A percentile compares a stretch with the other conserved stretches of the same genome.
These are phyloP conservation scores for Mortierella alpina DNA, from an alignment of 192 early-diverging fungal species.

Conservation along the genomic window DNA sequence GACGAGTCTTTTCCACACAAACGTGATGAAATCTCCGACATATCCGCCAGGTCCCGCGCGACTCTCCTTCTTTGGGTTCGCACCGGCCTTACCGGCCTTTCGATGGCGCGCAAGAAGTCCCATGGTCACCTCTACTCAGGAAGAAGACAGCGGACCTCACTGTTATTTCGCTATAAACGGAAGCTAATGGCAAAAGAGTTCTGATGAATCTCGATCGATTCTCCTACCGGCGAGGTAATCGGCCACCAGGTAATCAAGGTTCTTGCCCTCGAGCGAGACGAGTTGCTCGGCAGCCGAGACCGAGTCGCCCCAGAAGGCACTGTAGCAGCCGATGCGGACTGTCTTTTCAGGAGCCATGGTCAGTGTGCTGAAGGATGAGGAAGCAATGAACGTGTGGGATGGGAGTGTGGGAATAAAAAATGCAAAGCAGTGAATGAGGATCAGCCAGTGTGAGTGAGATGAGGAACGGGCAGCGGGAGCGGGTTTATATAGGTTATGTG, in stretches of 20 bases:
- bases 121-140: slow-evolving; percentile 71
- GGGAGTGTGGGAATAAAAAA: neutral
- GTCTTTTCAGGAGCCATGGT: slow-evolving; percentile 24
- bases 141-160: neutral
- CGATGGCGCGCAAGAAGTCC: slow-evolving; percentile 71
- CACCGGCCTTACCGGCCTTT: slow-evolving; percentile 45
- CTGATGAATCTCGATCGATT: neutral
- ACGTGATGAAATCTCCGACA: slow-evolving; percentile 69
- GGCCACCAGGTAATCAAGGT: slow-evolving; percentile 67
- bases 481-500: slow-evolving; percentile 12
- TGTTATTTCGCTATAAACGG: neutral
- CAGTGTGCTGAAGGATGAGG: neutral
- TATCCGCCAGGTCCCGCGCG: slow-evolving; percentile 63
- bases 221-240: slow-evolving; percentile 72
- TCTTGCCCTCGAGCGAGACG: slow-evolving; percentile 56
- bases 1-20: slow-evolving; percentile 60
- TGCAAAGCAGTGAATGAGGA: neutral
- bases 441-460: neutral
- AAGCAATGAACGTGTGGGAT: neutral
- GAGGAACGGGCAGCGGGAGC: neutral
- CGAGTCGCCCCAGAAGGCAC: slow-evolving; percentile 72
- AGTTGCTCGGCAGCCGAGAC: slow-evolving; percentile 66
- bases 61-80: slow-evolving; percentile 48
- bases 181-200: neutral
- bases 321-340: slow-evolving; percentile 70